A percentile compares a stretch with the other conserved stretches of the same genome.
phyloP scores from a whole-genome alignment of 2,329 filamentous ascomycete genomes.

The Zopfia rhizophila region DNA sequence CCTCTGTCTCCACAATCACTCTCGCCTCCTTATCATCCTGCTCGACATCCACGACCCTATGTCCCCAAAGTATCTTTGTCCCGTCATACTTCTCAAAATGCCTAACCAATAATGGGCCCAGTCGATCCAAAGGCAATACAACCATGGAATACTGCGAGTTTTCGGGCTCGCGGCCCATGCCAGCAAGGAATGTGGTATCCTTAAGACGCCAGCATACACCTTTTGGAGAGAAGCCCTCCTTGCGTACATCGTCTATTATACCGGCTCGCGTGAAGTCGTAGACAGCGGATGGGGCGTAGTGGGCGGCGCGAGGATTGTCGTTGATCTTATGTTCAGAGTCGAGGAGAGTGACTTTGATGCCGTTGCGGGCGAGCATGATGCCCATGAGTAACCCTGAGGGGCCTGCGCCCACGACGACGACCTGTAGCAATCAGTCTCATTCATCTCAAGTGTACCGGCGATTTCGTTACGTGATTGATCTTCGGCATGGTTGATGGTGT shows the following conservation, averaged over 20 bases:
- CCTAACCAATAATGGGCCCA: constrained; percentile 39
- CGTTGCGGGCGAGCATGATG: constrained; percentile 64
- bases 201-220: constrained; percentile 59
- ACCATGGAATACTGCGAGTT: constrained; percentile 39
- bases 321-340: constrained; percentile 67
- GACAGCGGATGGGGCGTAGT: constrained; percentile 69
- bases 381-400: constrained; percentile 48
- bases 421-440: constrained; percentile 27
- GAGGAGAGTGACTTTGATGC: constrained; percentile 64
- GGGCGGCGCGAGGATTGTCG: constrained; percentile 69
- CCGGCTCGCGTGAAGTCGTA: constrained; percentile 69
- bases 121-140: constrained; percentile 42
- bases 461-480: constrained; percentile 38
- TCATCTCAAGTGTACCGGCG: background rate
- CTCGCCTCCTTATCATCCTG: constrained; percentile 42
- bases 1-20: constrained; percentile 36
- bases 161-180: constrained; percentile 44
- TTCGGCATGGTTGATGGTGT: constrained; percentile 35
- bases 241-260: constrained; percentile 63
- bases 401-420: constrained; percentile 45
- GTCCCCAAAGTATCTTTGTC: constrained; percentile 42
- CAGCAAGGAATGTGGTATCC: constrained; percentile 41
- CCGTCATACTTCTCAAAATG: constrained; percentile 41
- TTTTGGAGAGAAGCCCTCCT: constrained; percentile 54
- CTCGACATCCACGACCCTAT: constrained; percentile 43